Conservation (phyloP, 352 stramenopile genomes). For the Aphanomyces euteiches region DNA sequence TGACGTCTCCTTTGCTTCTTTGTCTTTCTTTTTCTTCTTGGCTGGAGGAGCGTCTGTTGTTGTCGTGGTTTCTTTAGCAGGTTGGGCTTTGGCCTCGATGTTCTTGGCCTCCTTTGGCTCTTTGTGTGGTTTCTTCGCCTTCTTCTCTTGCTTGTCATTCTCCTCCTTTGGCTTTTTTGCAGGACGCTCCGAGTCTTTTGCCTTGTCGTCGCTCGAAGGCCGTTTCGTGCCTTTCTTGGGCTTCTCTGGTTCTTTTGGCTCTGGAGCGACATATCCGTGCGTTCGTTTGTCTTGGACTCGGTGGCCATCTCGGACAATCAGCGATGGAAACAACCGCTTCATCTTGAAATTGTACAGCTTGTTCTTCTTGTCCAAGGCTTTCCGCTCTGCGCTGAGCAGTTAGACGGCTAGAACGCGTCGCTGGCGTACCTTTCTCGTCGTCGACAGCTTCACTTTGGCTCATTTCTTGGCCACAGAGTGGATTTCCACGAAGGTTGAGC, state of each 20-base stretch:
- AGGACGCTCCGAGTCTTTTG: conserved; percentile 37
- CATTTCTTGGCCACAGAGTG: conserved; percentile 58
- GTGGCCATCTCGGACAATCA: conserved; percentile 73
- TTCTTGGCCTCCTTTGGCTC: conserved; percentile 36
- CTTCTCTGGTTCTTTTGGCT: conserved; percentile 44
- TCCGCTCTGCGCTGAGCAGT: conserved; percentile 49
- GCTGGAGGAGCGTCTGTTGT: conserved; percentile 10
- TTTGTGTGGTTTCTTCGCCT: conserved; percentile 31
- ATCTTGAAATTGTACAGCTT: conserved; percentile 89
- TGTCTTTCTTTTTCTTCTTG: conserved; percentile 23
- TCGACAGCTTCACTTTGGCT: conserved; percentile 31
- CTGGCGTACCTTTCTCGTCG: not conserved
- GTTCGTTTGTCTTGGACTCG: conserved; percentile 79
- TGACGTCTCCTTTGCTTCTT: conserved; percentile 37
- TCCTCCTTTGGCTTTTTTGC: conserved; percentile 32
- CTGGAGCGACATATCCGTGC: conserved; percentile 46
- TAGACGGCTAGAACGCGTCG: not conserved
- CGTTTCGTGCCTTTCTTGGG: conserved; percentile 35
- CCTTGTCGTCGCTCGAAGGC: conserved; percentile 32
- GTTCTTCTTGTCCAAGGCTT: conserved; percentile 69
- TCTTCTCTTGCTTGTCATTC: conserved; percentile 21
- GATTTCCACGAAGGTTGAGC: conserved; percentile 76
- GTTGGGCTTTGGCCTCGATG: conserved; percentile 29
- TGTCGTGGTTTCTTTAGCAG: conserved; percentile 30
- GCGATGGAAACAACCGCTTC: conserved; percentile 74